Base-by-base conservation (phyloP, 164 flowering plant species). In the Berberis vulgaris region DNA sequence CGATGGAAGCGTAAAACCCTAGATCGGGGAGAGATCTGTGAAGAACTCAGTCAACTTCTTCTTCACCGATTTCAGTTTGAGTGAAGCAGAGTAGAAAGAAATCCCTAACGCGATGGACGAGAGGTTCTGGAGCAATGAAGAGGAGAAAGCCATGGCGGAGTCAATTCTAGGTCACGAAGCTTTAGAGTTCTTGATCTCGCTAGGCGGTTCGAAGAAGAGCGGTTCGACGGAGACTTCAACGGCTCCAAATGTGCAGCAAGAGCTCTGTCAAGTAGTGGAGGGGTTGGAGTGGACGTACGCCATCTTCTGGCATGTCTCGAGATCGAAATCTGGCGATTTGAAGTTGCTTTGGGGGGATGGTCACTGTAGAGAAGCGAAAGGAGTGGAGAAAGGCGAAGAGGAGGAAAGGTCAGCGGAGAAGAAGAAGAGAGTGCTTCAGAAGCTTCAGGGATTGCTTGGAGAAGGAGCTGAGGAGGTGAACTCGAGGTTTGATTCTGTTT, bases 341-440 rank as follows among this genome's bases (percentile, higher is more conserved):
- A 80, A 67, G 59, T 76, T 91, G 60, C 65, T 76, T 57, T 88
- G 86, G 91, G 97, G 89, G 3, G 87, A 83, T 62, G 93, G 98
- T 45, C 74, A 80, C 61, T 89, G 80, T 54, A 69, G 72, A 44
- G 84, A 74, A 42, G 57, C 69, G 2, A 77, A 72, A 49, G 76
- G 56, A 13, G 69, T 66, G 3, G 78, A 56, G 4, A 64, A 26
- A 45, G 62, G 7, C 43, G 46, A 45, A 41, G 42, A 41, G 6
- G 2, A 3, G 66, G 50, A n/a, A 47, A 42, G 6, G 39, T 61
- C 41, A 59, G 70, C 72, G 66, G 71, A 70, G 67, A 59, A 66
- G 70, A 82, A 73, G 76, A 90, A 75, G 75, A 60, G 43, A 61
- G 90, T 85, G 56, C 78, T 91, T 52, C 75, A 79, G 66, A 84